Evolutionary conservation across 441 rosid genomes (phyloP), one percentile per base, ranked within the genome.

Genomic region (Syzygium malaccense): DNA sequence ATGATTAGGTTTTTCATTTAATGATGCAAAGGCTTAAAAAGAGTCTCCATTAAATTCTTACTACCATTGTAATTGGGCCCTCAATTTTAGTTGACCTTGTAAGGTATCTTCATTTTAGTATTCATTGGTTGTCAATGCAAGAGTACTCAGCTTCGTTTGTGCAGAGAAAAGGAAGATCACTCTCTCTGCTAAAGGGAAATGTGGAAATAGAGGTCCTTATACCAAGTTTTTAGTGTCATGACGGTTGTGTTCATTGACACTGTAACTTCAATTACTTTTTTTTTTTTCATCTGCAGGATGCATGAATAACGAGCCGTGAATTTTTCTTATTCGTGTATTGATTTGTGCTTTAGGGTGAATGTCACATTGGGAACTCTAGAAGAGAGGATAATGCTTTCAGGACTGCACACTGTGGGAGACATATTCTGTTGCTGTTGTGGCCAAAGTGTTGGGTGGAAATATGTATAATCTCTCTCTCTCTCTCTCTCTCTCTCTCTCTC

Each of bases 391-490:
- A 96, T 96, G 98, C 93, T 95, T 56, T 94, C 99, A 4, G 97
- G 99, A 86, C 85, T 94, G 94, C 98, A 97, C 85, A 96, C 98
- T 5, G 99, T 96, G 55, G 96, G 96, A 33, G 99, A 97, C 90
- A 91, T 94, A 56, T 97, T 93, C 93, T 97, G 99, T 91, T 96
- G 99, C 93, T 93, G 94, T 56, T 97, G 99, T 79, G 98, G 99
- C 89, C 98, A 95, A 89, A 95, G 93, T 79, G 95, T 96, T 88
- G 99, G 99, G 91, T 96, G 99, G 99, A 97, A 97, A 97, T 97
- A 96, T 49, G 99, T 96, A 75, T 41, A 95, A 88, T 88, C 80
- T 87, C 88, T 90, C 90, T 80, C 83, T 75, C 87, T 32, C 71
- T 25, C 55, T 62, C 86, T 33, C 57, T 37, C 53, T 64, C 85